These are phyloP conservation scores for Dinochytrium kinnereticum DNA, from an alignment of 371 early-diverging fungal genomes.

Conservation along the genomic window DNA sequence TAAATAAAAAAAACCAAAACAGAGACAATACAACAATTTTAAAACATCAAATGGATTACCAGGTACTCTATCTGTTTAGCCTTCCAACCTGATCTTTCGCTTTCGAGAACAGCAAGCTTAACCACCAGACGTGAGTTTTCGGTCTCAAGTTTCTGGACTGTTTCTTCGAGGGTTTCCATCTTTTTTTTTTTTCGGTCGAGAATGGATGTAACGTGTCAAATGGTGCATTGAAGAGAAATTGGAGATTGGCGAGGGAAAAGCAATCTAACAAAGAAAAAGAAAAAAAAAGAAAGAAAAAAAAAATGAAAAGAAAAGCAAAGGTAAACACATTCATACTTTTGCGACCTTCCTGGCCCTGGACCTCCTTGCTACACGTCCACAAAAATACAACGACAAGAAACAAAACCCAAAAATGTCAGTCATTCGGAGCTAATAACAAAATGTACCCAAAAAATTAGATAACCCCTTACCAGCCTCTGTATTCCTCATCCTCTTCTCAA, in stretches of 20 bases:
- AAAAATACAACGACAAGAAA: background rate
- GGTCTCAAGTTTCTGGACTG: constrained; percentile 78
- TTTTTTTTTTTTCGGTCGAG: constrained; percentile 45
- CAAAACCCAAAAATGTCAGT: background rate
- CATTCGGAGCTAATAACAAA: no score
- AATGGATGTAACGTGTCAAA: background rate
- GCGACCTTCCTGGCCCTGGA: background rate
- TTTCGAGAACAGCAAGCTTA: constrained; percentile 33
- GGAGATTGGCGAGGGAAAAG: no score
- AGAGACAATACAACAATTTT: background rate
- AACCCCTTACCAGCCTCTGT: background rate
- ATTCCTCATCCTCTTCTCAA: constrained; percentile 6
- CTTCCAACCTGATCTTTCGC: constrained; percentile 13
- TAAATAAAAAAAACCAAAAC: background rate
- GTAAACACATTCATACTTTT: background rate
- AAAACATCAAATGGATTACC: background rate
- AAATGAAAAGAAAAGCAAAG: background rate
- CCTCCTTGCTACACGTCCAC: background rate
- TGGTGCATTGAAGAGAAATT: no score
- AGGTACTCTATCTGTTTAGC: constrained; percentile 5
- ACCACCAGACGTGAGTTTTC: constrained; percentile 73
- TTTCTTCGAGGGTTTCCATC: constrained; percentile 82
- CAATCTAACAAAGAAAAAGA: no score
- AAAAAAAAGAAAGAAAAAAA: no score
- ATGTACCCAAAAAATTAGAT: background rate